phyloP scores from a whole-genome alignment of 495 filamentous ascomycete genomes.

The Saxophila tyrrhenica region DNA sequence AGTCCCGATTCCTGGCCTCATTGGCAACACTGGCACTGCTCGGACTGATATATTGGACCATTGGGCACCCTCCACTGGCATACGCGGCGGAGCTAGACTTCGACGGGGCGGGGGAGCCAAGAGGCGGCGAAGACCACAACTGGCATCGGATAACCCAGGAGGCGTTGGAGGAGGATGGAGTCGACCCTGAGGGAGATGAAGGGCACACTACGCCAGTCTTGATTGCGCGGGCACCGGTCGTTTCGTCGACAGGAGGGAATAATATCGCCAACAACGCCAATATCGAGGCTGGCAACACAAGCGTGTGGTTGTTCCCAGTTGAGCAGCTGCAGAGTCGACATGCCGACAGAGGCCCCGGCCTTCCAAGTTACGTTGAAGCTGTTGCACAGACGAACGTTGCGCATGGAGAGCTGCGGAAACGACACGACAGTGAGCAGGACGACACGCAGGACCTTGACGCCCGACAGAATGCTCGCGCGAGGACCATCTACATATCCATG shows the following conservation, averaged over 20 bases:
- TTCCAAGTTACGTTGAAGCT: conserved; percentile 25
- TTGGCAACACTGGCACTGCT: conserved; percentile 45
- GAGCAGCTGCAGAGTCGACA: conserved; percentile 31
- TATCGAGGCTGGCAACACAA: conserved; percentile 44
- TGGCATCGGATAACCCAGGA: conserved; percentile 31
- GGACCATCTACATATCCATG: conserved; percentile 62
- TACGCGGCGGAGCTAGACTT: conserved; percentile 44
- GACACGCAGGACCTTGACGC: not conserved
- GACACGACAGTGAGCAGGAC: not conserved
- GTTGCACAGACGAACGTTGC: not conserved
- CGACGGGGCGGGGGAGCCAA: conserved; percentile 18
- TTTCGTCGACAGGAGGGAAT: conserved; percentile 41
- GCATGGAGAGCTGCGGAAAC: conserved; percentile 10
- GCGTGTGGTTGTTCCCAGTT: conserved; percentile 46
- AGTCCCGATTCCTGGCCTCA: conserved; percentile 58
- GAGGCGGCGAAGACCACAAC: conserved; percentile 36
- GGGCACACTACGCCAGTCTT: conserved; percentile 3
- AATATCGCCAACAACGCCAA: conserved; percentile 47
- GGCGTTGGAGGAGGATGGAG: conserved; percentile 8
- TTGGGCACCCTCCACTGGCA: conserved; percentile 46
- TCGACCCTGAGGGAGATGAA: conserved; percentile 27
- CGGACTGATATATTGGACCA: conserved; percentile 42
- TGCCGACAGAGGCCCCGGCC: conserved; percentile 24
- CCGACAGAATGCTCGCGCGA: conserved; percentile 20
- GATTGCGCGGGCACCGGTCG: not conserved